Percentiles rank a stretch among this genome's conserved stretches.
phyloP scores from a whole-genome alignment of 371 early-diverging fungal species.

The Parasitella parasitica region DNA sequence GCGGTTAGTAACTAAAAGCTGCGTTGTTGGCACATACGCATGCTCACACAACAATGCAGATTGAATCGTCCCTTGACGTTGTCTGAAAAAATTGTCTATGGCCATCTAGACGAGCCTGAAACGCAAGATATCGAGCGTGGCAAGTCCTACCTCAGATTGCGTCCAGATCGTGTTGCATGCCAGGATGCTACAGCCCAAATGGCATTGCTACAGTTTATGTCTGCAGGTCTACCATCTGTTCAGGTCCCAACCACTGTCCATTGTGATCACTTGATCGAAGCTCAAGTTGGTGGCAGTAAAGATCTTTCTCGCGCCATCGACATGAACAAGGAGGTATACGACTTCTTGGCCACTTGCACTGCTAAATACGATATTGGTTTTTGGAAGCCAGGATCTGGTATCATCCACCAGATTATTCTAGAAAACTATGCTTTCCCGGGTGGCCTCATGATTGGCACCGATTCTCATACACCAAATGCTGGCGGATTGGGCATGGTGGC shows the following conservation, averaged over 20 bases:
- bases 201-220: slow-evolving; percentile 97
- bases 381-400: slow-evolving; percentile 97
- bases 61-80: slow-evolving; percentile 82
- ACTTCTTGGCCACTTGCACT: slow-evolving; percentile 84
- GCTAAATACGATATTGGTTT: slow-evolving; percentile 96
- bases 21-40: not conserved
- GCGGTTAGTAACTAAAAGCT: slow-evolving; percentile 53
- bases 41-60: slow-evolving; percentile 30
- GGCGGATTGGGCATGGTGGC: slow-evolving; percentile 96
- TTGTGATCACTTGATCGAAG: slow-evolving; percentile 97
- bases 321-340: slow-evolving; percentile 93
- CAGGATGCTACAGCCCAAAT: slow-evolving; percentile 98
- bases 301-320: slow-evolving; percentile 88
- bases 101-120: slow-evolving; percentile 90
- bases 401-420: slow-evolving; percentile 97
- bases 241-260: slow-evolving; percentile 95
- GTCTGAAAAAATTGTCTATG: slow-evolving; percentile 94
- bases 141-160: slow-evolving; percentile 85
- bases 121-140: slow-evolving; percentile 85
- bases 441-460: slow-evolving; percentile 97
- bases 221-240: slow-evolving; percentile 81
- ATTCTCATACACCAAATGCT: slow-evolving; percentile 87
- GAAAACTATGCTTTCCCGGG: slow-evolving; percentile 99
- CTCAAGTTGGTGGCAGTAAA: slow-evolving; percentile 80
- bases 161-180: slow-evolving; percentile 95